Conservation (phyloP, 2,329 filamentous ascomycete species). For the Clarireedia sp. region DNA sequence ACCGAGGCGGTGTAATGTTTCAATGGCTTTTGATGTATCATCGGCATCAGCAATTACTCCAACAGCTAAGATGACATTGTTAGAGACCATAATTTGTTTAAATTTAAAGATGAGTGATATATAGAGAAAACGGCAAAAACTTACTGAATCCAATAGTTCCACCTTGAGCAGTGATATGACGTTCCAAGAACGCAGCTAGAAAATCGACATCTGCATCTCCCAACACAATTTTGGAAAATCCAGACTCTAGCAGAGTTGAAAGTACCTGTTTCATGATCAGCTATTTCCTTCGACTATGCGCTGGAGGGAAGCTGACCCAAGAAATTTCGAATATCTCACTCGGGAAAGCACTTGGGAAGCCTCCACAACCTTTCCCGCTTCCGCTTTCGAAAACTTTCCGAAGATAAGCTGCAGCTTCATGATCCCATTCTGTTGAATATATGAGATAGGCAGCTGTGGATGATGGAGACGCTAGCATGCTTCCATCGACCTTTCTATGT, state of each 20-base stretch:
- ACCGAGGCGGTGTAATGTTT: not conserved
- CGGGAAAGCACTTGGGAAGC: not conserved
- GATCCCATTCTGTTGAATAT: not conserved
- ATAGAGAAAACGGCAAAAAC: not conserved
- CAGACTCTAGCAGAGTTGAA: not conserved
- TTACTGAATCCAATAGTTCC: not conserved
- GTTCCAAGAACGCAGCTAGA: not conserved
- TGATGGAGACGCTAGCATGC: not conserved
- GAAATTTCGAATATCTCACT: not conserved
- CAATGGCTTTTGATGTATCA: constrained; percentile 3
- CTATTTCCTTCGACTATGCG: not conserved
- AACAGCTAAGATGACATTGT: not conserved
- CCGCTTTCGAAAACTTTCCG: not conserved
- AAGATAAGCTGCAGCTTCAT: not conserved
- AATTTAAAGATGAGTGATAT: too few species aligned
- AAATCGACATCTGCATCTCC: not conserved
- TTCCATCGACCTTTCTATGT: not conserved
- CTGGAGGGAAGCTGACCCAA: not conserved
- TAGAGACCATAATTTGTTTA: not conserved
- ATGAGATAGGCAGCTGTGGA: constrained; percentile 7
- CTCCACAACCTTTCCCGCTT: not conserved
- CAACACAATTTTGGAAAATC: not conserved
- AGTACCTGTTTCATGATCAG: not conserved
- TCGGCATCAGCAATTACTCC: not conserved
- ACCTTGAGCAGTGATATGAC: not conserved